phyloP scores from a whole-genome alignment of 2,329 filamentous ascomycete genomes.

The Drechslerella dactyloides region DNA sequence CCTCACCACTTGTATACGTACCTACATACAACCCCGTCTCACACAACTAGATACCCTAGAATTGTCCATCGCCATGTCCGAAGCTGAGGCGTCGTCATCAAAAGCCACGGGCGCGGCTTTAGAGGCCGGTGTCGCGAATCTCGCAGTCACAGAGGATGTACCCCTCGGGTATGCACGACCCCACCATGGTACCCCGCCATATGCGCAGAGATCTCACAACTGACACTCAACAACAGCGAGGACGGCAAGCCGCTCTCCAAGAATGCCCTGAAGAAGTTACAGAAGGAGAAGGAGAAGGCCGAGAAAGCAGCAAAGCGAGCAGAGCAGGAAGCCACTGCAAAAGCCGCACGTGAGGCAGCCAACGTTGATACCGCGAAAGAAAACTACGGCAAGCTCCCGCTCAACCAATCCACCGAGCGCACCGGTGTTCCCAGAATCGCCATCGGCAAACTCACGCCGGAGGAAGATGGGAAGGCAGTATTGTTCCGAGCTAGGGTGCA shows the following conservation, averaged over 20 bases:
- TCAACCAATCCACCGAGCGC: slow-evolving; percentile 65
- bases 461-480: slow-evolving; percentile 54
- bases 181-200: slow-evolving; percentile 22
- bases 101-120: slow-evolving; percentile 32
- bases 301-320: slow-evolving; percentile 74
- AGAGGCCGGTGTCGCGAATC: slow-evolving; percentile 30
- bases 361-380: slow-evolving; percentile 71
- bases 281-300: slow-evolving; percentile 88
- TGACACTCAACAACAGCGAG: slow-evolving; percentile 54
- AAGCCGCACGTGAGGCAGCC: slow-evolving; percentile 69
- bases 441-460: slow-evolving; percentile 65
- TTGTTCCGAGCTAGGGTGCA: slow-evolving; percentile 67
- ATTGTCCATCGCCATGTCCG: slow-evolving; percentile 21
- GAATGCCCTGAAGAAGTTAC: slow-evolving; percentile 83
- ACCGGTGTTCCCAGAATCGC: slow-evolving; percentile 65
- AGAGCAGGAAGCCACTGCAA: slow-evolving; percentile 75
- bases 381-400: slow-evolving; percentile 76
- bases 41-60: slow-evolving; percentile 10
- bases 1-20: background rate
- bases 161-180: slow-evolving; percentile 49
- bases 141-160: slow-evolving; percentile 34
- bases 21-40: slow-evolving; percentile 6
- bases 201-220: slow-evolving; percentile 7
- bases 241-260: slow-evolving; percentile 68
- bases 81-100: slow-evolving; percentile 26